Base-by-base conservation (phyloP, 495 filamentous ascomycete genomes). In the Endocarpon pusillum region DNA sequence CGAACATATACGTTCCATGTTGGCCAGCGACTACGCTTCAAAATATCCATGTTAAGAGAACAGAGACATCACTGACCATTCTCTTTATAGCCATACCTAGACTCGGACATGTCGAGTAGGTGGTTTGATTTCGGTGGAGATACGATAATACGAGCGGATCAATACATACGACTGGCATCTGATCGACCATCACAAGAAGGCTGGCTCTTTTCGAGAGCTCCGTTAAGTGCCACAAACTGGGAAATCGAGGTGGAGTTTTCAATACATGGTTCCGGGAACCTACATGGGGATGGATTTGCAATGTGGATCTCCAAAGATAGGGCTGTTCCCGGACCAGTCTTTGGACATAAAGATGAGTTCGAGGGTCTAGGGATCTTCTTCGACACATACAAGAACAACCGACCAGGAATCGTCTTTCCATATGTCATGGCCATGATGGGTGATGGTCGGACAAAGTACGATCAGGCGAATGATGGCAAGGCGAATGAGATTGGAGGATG, bases 311-410 rank as follows among this genome's bases (percentile, higher is more conserved):
- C 87, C 40, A 92, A 92, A 54, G 74, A 94, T 55, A 79, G 91
- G 37, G 87, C 73, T 15, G 67, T 70, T 34, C 55, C 58, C 21
- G 91, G 91, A 16, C 71, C 76, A 11, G 91, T 99, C 15, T 99
- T 99, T 50, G 91, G 91, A 11, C 73, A 67, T 21, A 67, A 66
- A 11, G 91, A 99, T 56, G 69, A 70, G 30, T 99, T 96, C 44
- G 89, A 96, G 47, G 91, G 91, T 9, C 69, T 99, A 10, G 91
- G 89, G 25, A 67, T 99, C 49, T 94, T 99, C 67, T 75, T 99
- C 60, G 91, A 99, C 52, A 99, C 91, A 30, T 99, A 99, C 64
- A 99, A 99, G 73, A 99, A 99, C 61, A 92, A 93, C 62, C 74
- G 91, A 12, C 91, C 91, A 6, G 91, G 91, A 7, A 75, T 78